Evolutionary conservation across 345 rosid genomes (phyloP).

Genomic region (Heritiera fomes): DNA sequence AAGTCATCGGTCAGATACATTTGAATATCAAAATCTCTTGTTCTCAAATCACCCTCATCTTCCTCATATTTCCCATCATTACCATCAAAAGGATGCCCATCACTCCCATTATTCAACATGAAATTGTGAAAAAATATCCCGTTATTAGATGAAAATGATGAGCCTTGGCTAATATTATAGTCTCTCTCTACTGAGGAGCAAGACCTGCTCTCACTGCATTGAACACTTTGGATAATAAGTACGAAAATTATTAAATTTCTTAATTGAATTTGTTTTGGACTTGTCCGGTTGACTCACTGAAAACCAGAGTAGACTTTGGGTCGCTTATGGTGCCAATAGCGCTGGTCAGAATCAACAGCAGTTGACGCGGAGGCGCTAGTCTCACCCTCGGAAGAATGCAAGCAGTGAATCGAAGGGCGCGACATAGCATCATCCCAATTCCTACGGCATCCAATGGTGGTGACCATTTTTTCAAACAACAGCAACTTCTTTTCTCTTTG

Average conservation of each 20-base stretch:
- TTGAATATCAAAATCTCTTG: constrained; percentile 61
- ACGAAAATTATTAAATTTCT: background rate
- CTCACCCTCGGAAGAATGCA: constrained; percentile 50
- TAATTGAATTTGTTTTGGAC: background rate
- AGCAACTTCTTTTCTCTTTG: constrained; percentile 22
- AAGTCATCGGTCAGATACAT: constrained; percentile 96
- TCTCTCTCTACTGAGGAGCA: constrained; percentile 37
- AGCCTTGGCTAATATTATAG: constrained; percentile 32
- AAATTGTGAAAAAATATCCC: constrained; percentile 60
- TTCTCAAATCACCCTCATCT: constrained; percentile 44
- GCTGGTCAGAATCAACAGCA: constrained; percentile 35
- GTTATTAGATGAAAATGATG: constrained; percentile 37
- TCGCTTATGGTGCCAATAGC: constrained; percentile 69
- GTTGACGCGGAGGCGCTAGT: constrained; percentile 41
- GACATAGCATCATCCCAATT: constrained; percentile 30
- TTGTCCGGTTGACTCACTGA: constrained; percentile 8
- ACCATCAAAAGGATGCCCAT: constrained; percentile 38
- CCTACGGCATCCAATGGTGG: constrained; percentile 25
- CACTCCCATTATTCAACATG: constrained; percentile 52
- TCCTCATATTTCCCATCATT: constrained; percentile 47
- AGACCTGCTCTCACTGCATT: constrained; percentile 28
- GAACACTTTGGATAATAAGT: background rate
- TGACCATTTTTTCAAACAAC: constrained; percentile 39
- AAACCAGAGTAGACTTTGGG: constrained; percentile 44
- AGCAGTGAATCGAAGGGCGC: constrained; percentile 23